A percentile compares a stretch with the other conserved stretches of the same genome.
Conservation (phyloP, 2,329 filamentous ascomycete species). For the Pestalotiopsis sp. region DNA sequence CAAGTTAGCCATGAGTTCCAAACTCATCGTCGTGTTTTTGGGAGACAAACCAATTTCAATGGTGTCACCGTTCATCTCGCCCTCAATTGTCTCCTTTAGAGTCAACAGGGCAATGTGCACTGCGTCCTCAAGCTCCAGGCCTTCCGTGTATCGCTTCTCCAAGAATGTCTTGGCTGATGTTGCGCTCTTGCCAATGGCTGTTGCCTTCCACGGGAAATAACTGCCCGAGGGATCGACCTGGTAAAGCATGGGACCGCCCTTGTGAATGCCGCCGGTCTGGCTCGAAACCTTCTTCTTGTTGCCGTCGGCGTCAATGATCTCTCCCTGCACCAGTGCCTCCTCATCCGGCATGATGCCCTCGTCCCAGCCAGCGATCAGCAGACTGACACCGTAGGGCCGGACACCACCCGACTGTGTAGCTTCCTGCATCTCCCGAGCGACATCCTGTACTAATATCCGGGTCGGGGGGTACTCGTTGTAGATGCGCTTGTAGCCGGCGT, state of each 20-base stretch:
- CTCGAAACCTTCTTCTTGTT: constrained; percentile 74
- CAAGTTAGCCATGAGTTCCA: constrained; percentile 27
- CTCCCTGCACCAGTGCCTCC: constrained; percentile 63
- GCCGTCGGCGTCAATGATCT: constrained; percentile 52
- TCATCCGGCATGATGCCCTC: constrained; percentile 90
- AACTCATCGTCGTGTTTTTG: background rate
- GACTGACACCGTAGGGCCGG: constrained; percentile 91
- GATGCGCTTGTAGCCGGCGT: constrained; percentile 98
- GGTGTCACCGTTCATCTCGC: constrained; percentile 98
- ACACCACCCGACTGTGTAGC: constrained; percentile 98
- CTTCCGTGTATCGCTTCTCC: constrained; percentile 98
- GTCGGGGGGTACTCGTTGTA: constrained; percentile 99
- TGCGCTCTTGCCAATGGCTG: constrained; percentile 97
- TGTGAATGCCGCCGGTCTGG: constrained; percentile 94
- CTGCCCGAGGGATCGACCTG: constrained; percentile 98
- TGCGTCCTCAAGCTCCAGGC: constrained; percentile 94
- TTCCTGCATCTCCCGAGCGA: constrained; percentile 97
- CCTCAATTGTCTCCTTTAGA: constrained; percentile 98
- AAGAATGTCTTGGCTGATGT: constrained; percentile 98
- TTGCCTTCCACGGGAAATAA: constrained; percentile 99
- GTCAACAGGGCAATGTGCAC: constrained; percentile 98
- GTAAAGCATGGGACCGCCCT: constrained; percentile 96
- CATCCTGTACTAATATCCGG: constrained; percentile 97
- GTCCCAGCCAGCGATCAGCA: constrained; percentile 97
- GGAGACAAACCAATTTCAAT: constrained; percentile 87